phyloP scores from a whole-genome alignment of 1,284 basidiomycete species.

The Schizopora paradoxa region DNA sequence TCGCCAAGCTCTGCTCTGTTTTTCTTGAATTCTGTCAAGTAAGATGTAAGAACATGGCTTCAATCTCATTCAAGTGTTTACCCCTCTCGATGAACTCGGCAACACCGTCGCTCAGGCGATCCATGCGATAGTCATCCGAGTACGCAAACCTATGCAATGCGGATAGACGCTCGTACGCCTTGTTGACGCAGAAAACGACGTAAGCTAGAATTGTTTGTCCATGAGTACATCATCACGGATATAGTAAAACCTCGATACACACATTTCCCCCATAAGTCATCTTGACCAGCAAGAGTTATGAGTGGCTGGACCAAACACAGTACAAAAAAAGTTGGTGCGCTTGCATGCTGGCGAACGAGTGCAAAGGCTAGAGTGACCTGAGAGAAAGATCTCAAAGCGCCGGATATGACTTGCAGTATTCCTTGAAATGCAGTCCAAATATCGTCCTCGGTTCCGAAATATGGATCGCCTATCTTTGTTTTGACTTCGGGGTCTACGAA shows the following conservation, averaged over 20 bases:
- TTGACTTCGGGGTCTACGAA: constrained; percentile 2
- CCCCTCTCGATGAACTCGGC: constrained; percentile 10
- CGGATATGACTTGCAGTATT: constrained; percentile 1
- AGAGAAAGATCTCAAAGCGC: constrained; percentile 1
- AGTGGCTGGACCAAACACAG: constrained; percentile 1
- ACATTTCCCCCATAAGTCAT: background rate
- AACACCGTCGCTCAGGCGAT: constrained; percentile 9
- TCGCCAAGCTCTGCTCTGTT: constrained; percentile 3
- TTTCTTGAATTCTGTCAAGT: constrained; percentile 4
- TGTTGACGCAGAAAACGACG: constrained; percentile 7
- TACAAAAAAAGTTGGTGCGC: background rate
- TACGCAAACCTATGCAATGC: constrained; percentile 6
- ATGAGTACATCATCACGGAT: too few species aligned
- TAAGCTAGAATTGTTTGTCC: constrained; percentile 7
- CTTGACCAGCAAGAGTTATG: background rate
- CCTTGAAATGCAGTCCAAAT: constrained; percentile 2
- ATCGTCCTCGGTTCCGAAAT: too few species aligned
- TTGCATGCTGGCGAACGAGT: too few species aligned
- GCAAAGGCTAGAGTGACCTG: background rate
- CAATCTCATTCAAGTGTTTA: background rate
- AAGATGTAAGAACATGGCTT: background rate
- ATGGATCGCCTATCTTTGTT: background rate
- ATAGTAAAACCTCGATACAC: background rate
- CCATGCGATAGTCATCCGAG: constrained; percentile 1
- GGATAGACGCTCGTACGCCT: constrained; percentile 6